Percentiles rank a stretch among this genome's conserved stretches.
These are phyloP conservation scores for Irineochytrium annulatum DNA, from an alignment of 192 early-diverging fungal species.

Conservation along the genomic window DNA sequence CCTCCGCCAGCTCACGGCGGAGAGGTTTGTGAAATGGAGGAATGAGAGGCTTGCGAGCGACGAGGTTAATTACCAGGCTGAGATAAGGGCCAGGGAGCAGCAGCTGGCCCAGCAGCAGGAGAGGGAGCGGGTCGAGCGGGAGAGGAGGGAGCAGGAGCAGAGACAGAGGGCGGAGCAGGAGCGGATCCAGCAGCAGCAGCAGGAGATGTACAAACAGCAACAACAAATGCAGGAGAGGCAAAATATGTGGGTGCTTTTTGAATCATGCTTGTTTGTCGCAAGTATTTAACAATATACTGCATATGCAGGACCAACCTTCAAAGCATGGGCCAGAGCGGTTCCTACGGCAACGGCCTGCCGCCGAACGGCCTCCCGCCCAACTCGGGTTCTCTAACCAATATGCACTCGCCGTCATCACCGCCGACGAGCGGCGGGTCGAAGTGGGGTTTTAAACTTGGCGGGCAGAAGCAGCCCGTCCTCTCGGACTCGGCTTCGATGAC, in stretches of 20 bases:
- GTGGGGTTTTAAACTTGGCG: no score
- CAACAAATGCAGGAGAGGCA: neutral
- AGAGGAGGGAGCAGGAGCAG: neutral
- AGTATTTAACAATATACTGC: no score
- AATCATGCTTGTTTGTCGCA: neutral
- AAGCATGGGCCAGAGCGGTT: no score
- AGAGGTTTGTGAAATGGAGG: conserved; percentile 58
- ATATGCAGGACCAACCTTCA: no score
- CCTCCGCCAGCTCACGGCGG: conserved; percentile 48
- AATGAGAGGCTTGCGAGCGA: neutral
- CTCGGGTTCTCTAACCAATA: no score
- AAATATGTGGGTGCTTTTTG: neutral
- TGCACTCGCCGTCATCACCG: no score
- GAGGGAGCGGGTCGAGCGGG: neutral
- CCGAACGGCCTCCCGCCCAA: no score
- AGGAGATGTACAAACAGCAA: neutral
- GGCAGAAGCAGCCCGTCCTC: no score
- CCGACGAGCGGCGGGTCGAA: no score
- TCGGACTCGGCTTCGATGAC: no score
- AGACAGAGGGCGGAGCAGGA: neutral
- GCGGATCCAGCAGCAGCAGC: neutral
- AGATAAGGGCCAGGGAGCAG: neutral
- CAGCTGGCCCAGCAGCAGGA: neutral
- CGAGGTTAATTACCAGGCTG: neutral
- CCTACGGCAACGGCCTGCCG: no score